Base-by-base conservation (phyloP, 441 rosid species). In the Theobroma grandiflorum region DNA sequence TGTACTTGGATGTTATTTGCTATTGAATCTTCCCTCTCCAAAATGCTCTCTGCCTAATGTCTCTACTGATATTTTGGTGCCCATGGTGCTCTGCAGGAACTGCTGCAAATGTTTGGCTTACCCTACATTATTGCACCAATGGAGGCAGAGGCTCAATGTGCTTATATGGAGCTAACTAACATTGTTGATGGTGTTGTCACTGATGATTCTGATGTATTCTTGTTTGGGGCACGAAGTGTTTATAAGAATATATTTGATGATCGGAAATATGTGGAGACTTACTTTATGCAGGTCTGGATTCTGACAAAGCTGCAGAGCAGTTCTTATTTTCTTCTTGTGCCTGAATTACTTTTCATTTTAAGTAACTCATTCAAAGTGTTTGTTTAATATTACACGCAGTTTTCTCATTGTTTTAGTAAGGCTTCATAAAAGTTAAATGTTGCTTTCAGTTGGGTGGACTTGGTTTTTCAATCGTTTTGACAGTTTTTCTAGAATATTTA, bases 91-190 rank as follows among this genome's bases (percentile, higher is more conserved):
- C 14, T 79, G 78, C 78, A 97, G 99, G 99, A 95, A 81, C 91
- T 95, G 82, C 89, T 97, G 86, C 98, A 97, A 88, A 94, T 95
- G 87, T 97, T 97, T 94, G 99, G 98, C 84, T 76, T 97, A 85
- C 99, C 99, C 22, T 97, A 94, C 88, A 92, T 95, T 68, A 90
- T 97, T 80, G 98, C 99, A 78, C 99, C 99, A 72, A 97, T 94
- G 99, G 99, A 97, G 88, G 99, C 99, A 75, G 99, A 97, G 85
- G 99, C 99, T 80, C 99, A 97, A 81, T 95, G 99, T 88, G 99
- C 99, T 81, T 90, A 87, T 81, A 88, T 97, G 97, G 99, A 97
- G 86, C 87, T 90, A 66, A 89, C 86, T 77, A 88, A 92, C 91
- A 91, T 94, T 86, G 98, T 97, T 55, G 99, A 97, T 85, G 99